These are phyloP conservation scores for Trichoderma polysporum DNA, from an alignment of 2,329 filamentous ascomycete genomes.

Conservation along the genomic window DNA sequence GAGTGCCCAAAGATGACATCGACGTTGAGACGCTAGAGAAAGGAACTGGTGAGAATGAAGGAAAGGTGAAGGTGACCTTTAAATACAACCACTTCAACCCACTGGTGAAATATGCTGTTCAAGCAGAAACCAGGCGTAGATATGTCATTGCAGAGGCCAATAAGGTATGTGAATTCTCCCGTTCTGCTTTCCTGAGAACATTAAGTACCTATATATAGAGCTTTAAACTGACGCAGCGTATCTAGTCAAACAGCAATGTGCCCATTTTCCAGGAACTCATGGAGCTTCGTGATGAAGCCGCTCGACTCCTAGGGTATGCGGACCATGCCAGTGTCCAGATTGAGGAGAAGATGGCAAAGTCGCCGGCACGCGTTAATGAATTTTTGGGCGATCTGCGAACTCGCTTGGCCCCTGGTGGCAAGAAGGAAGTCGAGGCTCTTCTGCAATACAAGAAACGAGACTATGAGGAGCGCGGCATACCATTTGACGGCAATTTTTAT, in stretches of 20 bases:
- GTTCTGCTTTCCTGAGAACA: neutral
- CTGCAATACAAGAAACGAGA: slow-evolving; percentile 72
- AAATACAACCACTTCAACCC: slow-evolving; percentile 83
- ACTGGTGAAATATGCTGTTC: slow-evolving; percentile 72
- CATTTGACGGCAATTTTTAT: slow-evolving; percentile 70
- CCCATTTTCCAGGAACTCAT: slow-evolving; percentile 74
- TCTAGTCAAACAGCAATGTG: slow-evolving; percentile 65
- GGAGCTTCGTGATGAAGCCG: slow-evolving; percentile 73
- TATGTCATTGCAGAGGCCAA: slow-evolving; percentile 77
- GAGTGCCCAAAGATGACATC: slow-evolving; percentile 70
- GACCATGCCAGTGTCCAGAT: slow-evolving; percentile 75
- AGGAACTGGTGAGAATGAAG: slow-evolving; percentile 69
- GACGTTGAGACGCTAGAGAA: slow-evolving; percentile 64
- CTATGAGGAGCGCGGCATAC: slow-evolving; percentile 56
- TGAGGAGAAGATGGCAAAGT: slow-evolving; percentile 85
- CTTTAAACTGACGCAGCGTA: neutral
- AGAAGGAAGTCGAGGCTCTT: slow-evolving; percentile 69
- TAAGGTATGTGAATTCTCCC: slow-evolving; percentile 52
- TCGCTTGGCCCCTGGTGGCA: slow-evolving; percentile 66
- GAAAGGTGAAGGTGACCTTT: slow-evolving; percentile 73
- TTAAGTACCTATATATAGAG: neutral
- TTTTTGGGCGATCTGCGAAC: slow-evolving; percentile 70
- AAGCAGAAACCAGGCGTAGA: slow-evolving; percentile 65
- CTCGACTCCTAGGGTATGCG: slow-evolving; percentile 72
- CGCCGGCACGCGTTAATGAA: slow-evolving; percentile 66